These are phyloP conservation scores for Anastatica hierochuntica DNA, from an alignment of 345 rosid genomes.

Conservation along the genomic window DNA sequence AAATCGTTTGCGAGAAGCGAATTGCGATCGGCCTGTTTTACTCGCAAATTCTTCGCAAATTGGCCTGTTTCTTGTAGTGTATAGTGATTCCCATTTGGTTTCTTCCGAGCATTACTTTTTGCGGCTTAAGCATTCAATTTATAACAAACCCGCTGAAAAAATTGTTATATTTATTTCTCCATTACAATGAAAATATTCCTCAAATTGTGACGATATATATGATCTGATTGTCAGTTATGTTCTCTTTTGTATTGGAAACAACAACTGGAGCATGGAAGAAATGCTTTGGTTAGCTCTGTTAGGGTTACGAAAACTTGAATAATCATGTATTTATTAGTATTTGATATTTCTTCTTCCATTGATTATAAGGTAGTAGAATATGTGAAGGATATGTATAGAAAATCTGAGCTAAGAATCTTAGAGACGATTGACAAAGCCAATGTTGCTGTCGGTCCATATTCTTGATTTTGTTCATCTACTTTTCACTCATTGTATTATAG, in stretches of 20 bases:
- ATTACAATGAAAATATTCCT: slow-evolving; percentile 34
- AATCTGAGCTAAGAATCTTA: slow-evolving; percentile 54
- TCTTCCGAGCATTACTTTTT: neutral
- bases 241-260: slow-evolving; percentile 12
- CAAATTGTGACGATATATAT: slow-evolving; percentile 54
- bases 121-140: neutral
- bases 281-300: neutral
- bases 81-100: too few species aligned
- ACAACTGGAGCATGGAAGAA: neutral
- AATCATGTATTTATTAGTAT: neutral
- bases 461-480: neutral
- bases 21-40: too few species aligned
- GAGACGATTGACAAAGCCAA: slow-evolving; percentile 38
- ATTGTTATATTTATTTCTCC: neutral
- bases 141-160: neutral
- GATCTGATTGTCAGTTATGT: slow-evolving; percentile 66
- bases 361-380: slow-evolving; percentile 27
- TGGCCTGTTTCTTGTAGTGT: too few species aligned
- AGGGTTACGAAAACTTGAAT: neutral
- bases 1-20: too few species aligned
- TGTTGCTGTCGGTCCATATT: slow-evolving; percentile 43
- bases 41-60: too few species aligned
- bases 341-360: neutral
- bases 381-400: slow-evolving; percentile 81
- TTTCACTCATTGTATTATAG: neutral